Percentiles rank a stretch among this genome's conserved stretches.
Conservation (phyloP, 441 rosid genomes). For the Melastoma candidum region DNA sequence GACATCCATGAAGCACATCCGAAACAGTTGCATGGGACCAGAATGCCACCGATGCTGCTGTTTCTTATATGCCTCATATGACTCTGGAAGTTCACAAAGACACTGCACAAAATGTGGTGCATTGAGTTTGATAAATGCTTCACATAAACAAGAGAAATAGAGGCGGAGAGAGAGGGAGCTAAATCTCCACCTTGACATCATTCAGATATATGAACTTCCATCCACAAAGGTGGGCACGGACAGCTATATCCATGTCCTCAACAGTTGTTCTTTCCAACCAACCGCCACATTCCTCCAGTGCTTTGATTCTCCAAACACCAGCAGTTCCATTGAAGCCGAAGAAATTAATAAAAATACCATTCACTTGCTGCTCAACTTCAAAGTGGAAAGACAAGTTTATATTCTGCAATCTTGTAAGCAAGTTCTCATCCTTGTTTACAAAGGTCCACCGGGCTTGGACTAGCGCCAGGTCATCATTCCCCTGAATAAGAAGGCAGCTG, state of each 20-base stretch:
- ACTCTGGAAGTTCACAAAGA: constrained; percentile 96
- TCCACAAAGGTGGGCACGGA: constrained; percentile 89
- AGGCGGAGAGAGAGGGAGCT: neutral
- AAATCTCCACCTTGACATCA: constrained; percentile 59
- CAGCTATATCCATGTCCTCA: constrained; percentile 89
- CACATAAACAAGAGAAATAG: neutral
- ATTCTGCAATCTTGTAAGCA: constrained; percentile 84
- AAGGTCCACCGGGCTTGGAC: constrained; percentile 95
- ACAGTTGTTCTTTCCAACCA: constrained; percentile 93
- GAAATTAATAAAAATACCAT: constrained; percentile 64
- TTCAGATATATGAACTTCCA: constrained; percentile 84
- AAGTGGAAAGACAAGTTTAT: constrained; percentile 84
- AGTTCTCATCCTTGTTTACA: constrained; percentile 87
- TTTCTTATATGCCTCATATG: constrained; percentile 91
- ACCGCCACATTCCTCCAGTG: constrained; percentile 83
- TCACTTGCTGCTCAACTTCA: constrained; percentile 95
- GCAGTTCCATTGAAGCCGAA: constrained; percentile 96
- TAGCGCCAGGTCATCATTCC: constrained; percentile 69
- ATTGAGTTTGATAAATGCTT: constrained; percentile 8
- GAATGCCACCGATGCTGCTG: constrained; percentile 99
- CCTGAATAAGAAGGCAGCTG: constrained; percentile 27
- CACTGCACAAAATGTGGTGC: constrained; percentile 35
- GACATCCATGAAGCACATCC: constrained; percentile 74
- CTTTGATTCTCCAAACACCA: constrained; percentile 91
- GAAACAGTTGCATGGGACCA: constrained; percentile 93